phyloP scores from a whole-genome alignment of 1,284 basidiomycete species.

The Cutaneotrichosporon mucoides region DNA sequence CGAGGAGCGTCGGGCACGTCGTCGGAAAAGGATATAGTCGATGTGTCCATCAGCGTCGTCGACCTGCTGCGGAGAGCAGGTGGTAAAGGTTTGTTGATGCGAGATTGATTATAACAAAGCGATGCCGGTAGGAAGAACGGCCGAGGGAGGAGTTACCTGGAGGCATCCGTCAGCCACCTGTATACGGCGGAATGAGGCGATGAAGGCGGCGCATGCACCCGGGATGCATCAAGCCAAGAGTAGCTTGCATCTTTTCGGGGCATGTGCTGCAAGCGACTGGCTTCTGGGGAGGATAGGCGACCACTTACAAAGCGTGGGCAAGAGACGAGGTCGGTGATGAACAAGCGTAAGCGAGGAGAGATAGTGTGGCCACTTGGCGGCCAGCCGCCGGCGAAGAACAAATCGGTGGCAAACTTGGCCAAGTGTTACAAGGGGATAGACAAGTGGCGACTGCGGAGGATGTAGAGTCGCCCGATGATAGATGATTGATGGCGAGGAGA shows the following conservation, averaged over 20 bases:
- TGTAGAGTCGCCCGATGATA: background rate
- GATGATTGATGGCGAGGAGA: background rate
- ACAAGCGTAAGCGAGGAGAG: too few species aligned
- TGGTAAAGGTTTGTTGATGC: background rate
- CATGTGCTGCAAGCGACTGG: background rate
- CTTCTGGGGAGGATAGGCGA: too few species aligned
- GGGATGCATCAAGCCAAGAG: too few species aligned
- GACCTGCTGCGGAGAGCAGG: background rate
- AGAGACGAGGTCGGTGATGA: too few species aligned
- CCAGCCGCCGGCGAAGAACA: too few species aligned
- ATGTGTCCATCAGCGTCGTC: slow-evolving; percentile 30
- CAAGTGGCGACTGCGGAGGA: background rate
- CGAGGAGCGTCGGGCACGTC: slow-evolving; percentile 10
- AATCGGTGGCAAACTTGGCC: background rate
- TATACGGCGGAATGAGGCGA: background rate
- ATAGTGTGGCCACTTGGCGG: too few species aligned
- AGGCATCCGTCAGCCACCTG: background rate
- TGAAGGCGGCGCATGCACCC: too few species aligned
- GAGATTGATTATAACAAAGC: background rate
- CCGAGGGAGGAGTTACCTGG: too few species aligned
- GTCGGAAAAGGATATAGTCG: slow-evolving; percentile 30
- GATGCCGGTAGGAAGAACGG: background rate
- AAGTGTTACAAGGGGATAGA: background rate
- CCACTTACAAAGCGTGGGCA: too few species aligned
- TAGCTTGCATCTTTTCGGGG: background rate